Evolutionary conservation across 1,284 basidiomycete genomes (phyloP).

Genomic region (Earliella scabrosa): DNA sequence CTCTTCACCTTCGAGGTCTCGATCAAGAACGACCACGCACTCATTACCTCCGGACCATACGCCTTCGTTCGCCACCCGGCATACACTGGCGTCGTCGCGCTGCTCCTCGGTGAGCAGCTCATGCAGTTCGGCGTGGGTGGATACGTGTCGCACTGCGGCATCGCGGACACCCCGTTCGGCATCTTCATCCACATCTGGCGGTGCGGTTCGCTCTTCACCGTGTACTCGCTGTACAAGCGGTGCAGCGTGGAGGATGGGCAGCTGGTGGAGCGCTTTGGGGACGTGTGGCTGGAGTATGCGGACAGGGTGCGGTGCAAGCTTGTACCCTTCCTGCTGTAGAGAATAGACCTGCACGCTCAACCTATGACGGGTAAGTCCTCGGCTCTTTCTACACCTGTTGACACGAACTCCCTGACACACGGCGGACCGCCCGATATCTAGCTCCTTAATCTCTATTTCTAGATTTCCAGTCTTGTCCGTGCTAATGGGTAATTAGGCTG

Average conservation of each 20-base stretch:
- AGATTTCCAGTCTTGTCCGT: no score
- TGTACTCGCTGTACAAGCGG: conserved; percentile 1
- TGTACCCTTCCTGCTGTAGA: conserved; percentile 5
- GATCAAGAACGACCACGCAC: conserved; percentile 26
- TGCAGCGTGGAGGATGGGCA: conserved; percentile 14
- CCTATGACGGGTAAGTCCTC: not conserved
- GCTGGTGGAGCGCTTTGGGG: conserved; percentile 13
- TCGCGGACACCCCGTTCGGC: conserved; percentile 3
- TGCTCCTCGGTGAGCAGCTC: conserved; percentile 11
- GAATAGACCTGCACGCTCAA: not conserved
- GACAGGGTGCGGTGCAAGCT: conserved; percentile 4
- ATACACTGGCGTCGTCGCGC: conserved; percentile 20
- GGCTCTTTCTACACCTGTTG: no score
- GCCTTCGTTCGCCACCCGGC: conserved; percentile 32
- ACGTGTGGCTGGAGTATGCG: conserved; percentile 11
- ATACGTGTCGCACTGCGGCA: conserved; percentile 13
- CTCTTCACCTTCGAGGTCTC: conserved; percentile 35
- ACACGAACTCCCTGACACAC: no score
- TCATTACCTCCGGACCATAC: conserved; percentile 32
- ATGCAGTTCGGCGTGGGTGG: conserved; percentile 8
- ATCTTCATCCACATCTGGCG: not conserved
- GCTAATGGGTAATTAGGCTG: no score
- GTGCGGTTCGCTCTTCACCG: not conserved
- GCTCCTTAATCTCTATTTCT: no score
- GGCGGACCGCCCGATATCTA: no score